These are phyloP conservation scores for Rhizopogon roseolus DNA, from an alignment of 768 basidiomycete species.

Conservation along the genomic window DNA sequence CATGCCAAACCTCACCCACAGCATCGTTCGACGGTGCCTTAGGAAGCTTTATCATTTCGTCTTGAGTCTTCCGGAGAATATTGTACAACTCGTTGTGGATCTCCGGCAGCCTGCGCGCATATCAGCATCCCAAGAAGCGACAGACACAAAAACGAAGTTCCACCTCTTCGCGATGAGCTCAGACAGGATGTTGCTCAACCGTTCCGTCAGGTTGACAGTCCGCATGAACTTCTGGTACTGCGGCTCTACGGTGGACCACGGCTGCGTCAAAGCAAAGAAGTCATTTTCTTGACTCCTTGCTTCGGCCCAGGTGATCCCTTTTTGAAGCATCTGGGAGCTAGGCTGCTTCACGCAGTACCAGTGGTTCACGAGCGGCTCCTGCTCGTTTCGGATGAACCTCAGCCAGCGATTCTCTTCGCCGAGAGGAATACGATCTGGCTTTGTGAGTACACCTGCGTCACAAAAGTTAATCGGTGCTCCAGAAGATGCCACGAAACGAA, in stretches of 20 bases:
- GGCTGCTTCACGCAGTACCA: conserved; percentile 41
- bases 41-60: conserved; percentile 32
- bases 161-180: conserved; percentile 61
- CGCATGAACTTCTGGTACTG: conserved; percentile 49
- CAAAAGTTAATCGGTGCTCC: conserved; percentile 24
- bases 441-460: conserved; percentile 61
- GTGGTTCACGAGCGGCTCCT: conserved; percentile 21
- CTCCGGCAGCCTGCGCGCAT: conserved; percentile 46
- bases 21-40: conserved; percentile 52
- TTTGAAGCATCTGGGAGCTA: conserved; percentile 16
- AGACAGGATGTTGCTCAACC: conserved; percentile 56
- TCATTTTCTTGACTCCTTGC: conserved; percentile 53
- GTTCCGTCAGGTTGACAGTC: conserved; percentile 51
- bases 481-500: conserved; percentile 42
- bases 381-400: conserved; percentile 49
- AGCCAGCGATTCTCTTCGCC: conserved; percentile 44
- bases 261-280: conserved; percentile 49
- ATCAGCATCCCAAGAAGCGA: conserved; percentile 1
- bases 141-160: conserved; percentile 3
- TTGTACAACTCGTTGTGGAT: conserved; percentile 55
- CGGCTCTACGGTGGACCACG: conserved; percentile 52
- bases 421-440: conserved; percentile 53
- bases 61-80: conserved; percentile 35
- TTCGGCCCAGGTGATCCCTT: conserved; percentile 43
- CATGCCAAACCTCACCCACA: conserved; percentile 46